Percentiles rank a stretch among this genome's conserved stretches.
phyloP scores from a whole-genome alignment of 352 stramenopile species.

The Phytophthora vignae region DNA sequence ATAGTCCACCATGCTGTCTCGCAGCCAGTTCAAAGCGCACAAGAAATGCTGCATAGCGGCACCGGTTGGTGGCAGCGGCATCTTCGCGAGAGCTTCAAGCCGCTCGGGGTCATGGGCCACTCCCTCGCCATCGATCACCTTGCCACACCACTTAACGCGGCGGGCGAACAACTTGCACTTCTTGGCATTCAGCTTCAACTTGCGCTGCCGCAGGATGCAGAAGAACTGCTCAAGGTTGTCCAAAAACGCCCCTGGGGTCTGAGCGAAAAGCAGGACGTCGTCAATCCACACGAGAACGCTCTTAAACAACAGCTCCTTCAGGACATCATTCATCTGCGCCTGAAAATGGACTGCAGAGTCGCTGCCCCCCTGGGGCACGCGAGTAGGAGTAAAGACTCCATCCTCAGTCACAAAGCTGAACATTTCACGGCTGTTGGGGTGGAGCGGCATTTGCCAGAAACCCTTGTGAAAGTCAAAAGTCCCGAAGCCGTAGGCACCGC shows the following conservation, averaged over 20 bases:
- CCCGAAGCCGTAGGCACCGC: background rate
- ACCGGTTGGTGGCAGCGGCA: too few relatives aligned
- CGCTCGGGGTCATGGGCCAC: too few relatives aligned
- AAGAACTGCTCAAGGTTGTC: too few relatives aligned
- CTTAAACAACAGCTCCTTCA: conserved; percentile 15
- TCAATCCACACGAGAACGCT: conserved; percentile 13
- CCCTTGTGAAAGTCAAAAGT: background rate
- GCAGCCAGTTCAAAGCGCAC: background rate
- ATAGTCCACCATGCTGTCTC: too few relatives aligned
- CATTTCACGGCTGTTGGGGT: background rate
- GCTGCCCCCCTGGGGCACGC: background rate
- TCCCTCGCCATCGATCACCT: too few relatives aligned
- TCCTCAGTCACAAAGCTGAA: background rate
- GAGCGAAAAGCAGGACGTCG: conserved; percentile 4
- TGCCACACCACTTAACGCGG: too few relatives aligned
- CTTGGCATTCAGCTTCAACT: too few relatives aligned
- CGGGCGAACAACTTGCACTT: too few relatives aligned
- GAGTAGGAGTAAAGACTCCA: background rate
- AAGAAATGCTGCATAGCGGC: too few relatives aligned
- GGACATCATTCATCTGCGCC: conserved; percentile 8
- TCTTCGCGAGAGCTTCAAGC: too few relatives aligned
- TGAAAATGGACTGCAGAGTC: conserved; percentile 9
- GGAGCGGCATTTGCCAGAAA: background rate
- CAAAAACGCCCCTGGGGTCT: too few relatives aligned
- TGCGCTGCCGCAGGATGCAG: too few relatives aligned